Evolutionary conservation across 306 rosid species (phyloP).

Genomic region (Corylus americana): DNA sequence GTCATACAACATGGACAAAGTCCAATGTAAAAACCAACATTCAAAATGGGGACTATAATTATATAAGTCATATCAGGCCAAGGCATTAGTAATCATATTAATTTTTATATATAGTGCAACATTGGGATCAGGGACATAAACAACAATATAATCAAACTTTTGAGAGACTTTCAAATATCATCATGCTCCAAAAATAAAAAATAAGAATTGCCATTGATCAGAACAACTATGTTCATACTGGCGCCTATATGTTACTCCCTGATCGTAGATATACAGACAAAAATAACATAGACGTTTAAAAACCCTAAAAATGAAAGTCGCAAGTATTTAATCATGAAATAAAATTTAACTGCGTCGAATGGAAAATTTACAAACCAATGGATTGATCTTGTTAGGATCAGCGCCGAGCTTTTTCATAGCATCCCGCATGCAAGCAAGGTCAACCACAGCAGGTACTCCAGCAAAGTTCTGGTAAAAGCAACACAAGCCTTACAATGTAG

Average conservation of each 20-base stretch:
- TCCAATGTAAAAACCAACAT: not conserved
- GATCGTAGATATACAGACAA: not conserved
- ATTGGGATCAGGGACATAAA: not conserved
- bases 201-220: not conserved
- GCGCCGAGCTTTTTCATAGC: slow-evolving; percentile 1
- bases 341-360: not conserved
- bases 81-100: not conserved
- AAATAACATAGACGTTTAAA: not conserved
- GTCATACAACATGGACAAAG: not conserved
- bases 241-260: not conserved
- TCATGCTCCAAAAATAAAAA: not conserved
- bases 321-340: not conserved
- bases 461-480: slow-evolving; percentile 13
- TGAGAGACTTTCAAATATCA: not conserved
- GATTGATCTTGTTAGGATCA: slow-evolving; percentile 8
- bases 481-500: not conserved
- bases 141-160: not conserved
- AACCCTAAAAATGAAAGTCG: not conserved
- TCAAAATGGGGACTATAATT: not conserved
- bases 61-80: not conserved
- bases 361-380: not conserved
- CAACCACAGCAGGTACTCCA: slow-evolving; percentile 12
- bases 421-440: slow-evolving; percentile 21
- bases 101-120: not conserved
- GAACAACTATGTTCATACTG: not conserved